Evolutionary conservation across 2,329 filamentous ascomycete genomes (phyloP).

Genomic region (Nannizziopsis barbatae): DNA sequence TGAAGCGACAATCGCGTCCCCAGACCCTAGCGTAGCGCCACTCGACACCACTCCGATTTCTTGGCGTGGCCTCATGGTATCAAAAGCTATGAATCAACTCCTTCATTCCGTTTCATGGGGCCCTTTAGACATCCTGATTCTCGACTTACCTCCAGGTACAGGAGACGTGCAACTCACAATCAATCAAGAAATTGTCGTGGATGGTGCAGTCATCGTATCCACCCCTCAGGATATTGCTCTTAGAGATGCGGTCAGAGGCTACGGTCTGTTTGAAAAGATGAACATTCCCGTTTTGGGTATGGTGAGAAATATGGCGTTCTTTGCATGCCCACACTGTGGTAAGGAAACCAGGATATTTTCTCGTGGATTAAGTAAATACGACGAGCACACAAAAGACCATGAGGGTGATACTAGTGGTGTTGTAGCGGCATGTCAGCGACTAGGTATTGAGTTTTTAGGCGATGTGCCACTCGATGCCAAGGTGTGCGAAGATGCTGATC

Average conservation of each 20-base stretch:
- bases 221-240: conserved; percentile 90
- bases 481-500: conserved; percentile 79
- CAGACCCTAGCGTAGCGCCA: conserved; percentile 22
- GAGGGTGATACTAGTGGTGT: conserved; percentile 39
- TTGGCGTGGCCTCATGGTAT: conserved; percentile 94
- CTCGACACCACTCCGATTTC: conserved; percentile 61
- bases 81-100: conserved; percentile 91
- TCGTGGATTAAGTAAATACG: conserved; percentile 18
- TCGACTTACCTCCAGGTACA: conserved; percentile 88
- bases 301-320: conserved; percentile 85
- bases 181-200: conserved; percentile 81
- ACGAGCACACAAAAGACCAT: conserved; percentile 8
- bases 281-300: conserved; percentile 68
- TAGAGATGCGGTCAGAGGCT: conserved; percentile 81
- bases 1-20: conserved; percentile 39
- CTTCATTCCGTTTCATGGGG: conserved; percentile 94
- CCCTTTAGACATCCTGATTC: conserved; percentile 71
- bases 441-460: conserved; percentile 68
- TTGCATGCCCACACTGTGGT: conserved; percentile 66
- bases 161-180: conserved; percentile 96
- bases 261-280: conserved; percentile 85
- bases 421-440: conserved; percentile 55
- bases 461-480: conserved; percentile 78
- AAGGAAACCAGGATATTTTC: conserved; percentile 68
- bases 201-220: conserved; percentile 73